These are phyloP conservation scores for Lumnitzera littorea DNA, from an alignment of 345 rosid species.

Conservation along the genomic window DNA sequence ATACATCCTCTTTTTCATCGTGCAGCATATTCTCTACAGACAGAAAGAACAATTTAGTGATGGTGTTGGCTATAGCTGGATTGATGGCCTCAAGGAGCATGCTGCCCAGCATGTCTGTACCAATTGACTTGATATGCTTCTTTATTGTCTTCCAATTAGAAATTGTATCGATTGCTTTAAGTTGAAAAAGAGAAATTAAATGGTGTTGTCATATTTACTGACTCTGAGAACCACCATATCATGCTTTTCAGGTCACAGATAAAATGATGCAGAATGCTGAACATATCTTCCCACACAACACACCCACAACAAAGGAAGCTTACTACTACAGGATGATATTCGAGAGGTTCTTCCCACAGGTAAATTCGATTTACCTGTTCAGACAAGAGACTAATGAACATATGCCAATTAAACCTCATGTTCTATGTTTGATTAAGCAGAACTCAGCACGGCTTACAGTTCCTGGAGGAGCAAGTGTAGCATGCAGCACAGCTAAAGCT, in stretches of 20 bases:
- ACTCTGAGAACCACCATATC: too few relatives aligned
- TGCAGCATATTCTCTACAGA: constrained; percentile 84
- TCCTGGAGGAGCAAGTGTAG: constrained; percentile 85
- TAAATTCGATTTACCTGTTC: constrained; percentile 5
- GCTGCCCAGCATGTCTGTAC: constrained; percentile 54
- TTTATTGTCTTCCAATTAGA: neutral
- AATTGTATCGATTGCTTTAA: too few relatives aligned
- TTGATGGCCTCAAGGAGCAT: constrained; percentile 89
- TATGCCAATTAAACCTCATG: too few relatives aligned
- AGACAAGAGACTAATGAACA: too few relatives aligned
- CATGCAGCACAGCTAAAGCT: constrained; percentile 90
- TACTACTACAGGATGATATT: constrained; percentile 85
- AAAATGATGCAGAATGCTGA: constrained; percentile 77
- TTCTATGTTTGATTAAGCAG: constrained; percentile 21
- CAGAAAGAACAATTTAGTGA: constrained; percentile 98
- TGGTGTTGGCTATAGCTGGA: constrained; percentile 97
- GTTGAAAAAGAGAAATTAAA: too few relatives aligned
- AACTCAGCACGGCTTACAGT: constrained; percentile 80
- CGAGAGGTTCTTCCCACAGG: constrained; percentile 95
- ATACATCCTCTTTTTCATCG: neutral
- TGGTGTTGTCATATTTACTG: too few relatives aligned
- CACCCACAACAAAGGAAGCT: constrained; percentile 82
- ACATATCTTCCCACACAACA: constrained; percentile 68
- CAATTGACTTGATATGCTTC: neutral
- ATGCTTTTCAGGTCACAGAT: constrained; percentile 48